Evolutionary conservation across 805 yeast species (phyloP), one percentile per base, ranked within the genome.

Genomic region (Barnettozyma wickerhamii): DNA sequence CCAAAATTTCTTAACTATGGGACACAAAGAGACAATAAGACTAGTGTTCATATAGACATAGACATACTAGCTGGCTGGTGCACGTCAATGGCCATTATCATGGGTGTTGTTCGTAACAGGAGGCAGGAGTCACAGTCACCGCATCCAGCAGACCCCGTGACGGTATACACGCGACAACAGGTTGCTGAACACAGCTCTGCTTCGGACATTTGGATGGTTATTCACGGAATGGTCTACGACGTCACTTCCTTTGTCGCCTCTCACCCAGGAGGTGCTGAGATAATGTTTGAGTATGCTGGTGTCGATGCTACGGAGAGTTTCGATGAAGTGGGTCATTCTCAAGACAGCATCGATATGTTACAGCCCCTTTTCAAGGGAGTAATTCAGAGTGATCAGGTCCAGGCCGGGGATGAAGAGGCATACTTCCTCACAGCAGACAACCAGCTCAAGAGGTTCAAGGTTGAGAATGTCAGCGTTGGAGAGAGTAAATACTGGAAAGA

Each of bases 311-410:
- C 93, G 7, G 80, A 82, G 52, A 78, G 86, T 9, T 91, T 88
- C 57, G 86, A 83, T 44, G 97, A 91, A 52, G 93, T 93, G 58
- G 99, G 99, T 18, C 99, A 93, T 67, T 87, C 97, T 17, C 96
- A 88, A 48, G 96, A 90, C 51, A 98, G 98, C 19, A 77, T 81
- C 46, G 89, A 82, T 52, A 74, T 84, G 57, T 69, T 93, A 54
- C 70, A 67, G 30, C 79, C 77, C 18, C 67, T 88, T 50, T 71
- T 75, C 53, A 74, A 91, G 42, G 99, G 99, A 42, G 79, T 75
- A 40, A 73, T 91, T 33, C 87, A 87, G 18, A 46, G 35, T 15
- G 45, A 42, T 19, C 18, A 29, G 5, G 40, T 29, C 6, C 31
- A 36, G 10, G 31, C 33, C 12, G 27, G 19, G 14, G 37, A 33